Percentiles rank a stretch among this genome's conserved stretches.
Conservation (phyloP, 2,329 filamentous ascomycete species). For the Penicillium sp. region DNA sequence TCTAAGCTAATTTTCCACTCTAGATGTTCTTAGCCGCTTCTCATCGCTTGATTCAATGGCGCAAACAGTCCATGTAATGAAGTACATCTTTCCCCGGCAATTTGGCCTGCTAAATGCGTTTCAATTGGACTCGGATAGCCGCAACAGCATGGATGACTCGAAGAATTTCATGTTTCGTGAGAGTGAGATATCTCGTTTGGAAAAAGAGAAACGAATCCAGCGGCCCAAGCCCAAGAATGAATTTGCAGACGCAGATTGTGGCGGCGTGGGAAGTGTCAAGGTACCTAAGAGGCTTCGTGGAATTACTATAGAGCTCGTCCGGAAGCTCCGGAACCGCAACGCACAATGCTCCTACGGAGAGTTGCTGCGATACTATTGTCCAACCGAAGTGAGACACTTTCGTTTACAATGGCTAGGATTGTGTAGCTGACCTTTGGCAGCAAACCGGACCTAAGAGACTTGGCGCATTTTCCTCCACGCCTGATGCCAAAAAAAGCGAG, state of each 20-base stretch:
- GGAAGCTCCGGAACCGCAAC: constrained; percentile 68
- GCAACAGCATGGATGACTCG: constrained; percentile 68
- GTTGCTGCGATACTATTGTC: constrained; percentile 78
- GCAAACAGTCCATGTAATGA: constrained; percentile 71
- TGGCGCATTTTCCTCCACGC: constrained; percentile 1
- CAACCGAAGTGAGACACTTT: constrained; percentile 47
- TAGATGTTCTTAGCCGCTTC: constrained; percentile 79
- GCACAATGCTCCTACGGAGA: constrained; percentile 73
- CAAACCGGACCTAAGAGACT: constrained; percentile 25
- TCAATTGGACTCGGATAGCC: constrained; percentile 63
- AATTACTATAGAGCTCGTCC: constrained; percentile 56
- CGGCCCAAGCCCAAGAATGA: background rate
- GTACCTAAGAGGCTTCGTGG: constrained; percentile 61
- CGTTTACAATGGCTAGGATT: background rate
- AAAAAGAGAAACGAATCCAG: constrained; percentile 15
- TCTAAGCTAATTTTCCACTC: background rate
- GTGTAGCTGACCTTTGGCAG: constrained; percentile 20
- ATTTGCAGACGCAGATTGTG: constrained; percentile 3
- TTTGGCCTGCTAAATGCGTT: constrained; percentile 94
- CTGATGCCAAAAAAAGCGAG: background rate
- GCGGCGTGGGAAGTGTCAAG: constrained; percentile 14
- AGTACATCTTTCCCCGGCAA: constrained; percentile 90
- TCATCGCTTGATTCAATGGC: constrained; percentile 41
- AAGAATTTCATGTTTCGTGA: constrained; percentile 86
- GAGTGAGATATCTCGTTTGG: constrained; percentile 62